Conservation (phyloP, 1,139 yeast species). For the Kodamaea ohmeri region DNA sequence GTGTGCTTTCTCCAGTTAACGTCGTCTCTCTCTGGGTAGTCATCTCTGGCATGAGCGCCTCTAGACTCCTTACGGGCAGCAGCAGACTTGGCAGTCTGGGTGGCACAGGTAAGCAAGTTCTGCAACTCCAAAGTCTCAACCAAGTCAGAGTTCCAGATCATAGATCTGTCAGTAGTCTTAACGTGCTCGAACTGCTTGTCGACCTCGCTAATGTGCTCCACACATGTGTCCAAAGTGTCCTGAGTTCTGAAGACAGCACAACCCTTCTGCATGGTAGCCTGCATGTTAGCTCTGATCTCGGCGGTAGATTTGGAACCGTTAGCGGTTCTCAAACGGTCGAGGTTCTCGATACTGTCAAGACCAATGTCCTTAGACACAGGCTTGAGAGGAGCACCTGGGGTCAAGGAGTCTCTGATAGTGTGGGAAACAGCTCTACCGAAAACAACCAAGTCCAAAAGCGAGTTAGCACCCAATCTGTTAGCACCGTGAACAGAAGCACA, state of each 20-base stretch:
- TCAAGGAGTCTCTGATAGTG: constrained; percentile 78
- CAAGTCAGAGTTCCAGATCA: constrained; percentile 98
- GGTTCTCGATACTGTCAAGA: constrained; percentile 81
- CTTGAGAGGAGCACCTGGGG: constrained; percentile 86
- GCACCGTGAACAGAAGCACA: constrained; percentile 99
- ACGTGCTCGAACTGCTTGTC: constrained; percentile 68
- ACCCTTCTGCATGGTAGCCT: constrained; percentile 93
- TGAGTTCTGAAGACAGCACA: constrained; percentile 97
- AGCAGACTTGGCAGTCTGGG: constrained; percentile 92
- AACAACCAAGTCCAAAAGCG: constrained; percentile 94
- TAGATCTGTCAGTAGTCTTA: constrained; percentile 90
- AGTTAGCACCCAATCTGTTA: constrained; percentile 98
- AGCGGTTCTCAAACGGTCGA: constrained; percentile 86
- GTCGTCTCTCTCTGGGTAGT: constrained; percentile 94
- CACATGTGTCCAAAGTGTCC: constrained; percentile 91
- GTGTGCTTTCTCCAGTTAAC: constrained; percentile 98
- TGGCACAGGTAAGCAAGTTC: constrained; percentile 95
- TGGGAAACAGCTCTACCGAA: constrained; percentile 98
- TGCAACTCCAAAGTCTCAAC: constrained; percentile 96
- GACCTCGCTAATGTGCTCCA: constrained; percentile 67
- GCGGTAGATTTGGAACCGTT: constrained; percentile 81
- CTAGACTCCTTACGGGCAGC: constrained; percentile 96
- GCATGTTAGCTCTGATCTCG: constrained; percentile 88
- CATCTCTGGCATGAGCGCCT: constrained; percentile 99
- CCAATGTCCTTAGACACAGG: constrained; percentile 81